Percentiles rank a stretch among this genome's conserved stretches.
phyloP scores from a whole-genome alignment of 2,329 filamentous ascomycete genomes.

The Cordyceps farinosa region DNA sequence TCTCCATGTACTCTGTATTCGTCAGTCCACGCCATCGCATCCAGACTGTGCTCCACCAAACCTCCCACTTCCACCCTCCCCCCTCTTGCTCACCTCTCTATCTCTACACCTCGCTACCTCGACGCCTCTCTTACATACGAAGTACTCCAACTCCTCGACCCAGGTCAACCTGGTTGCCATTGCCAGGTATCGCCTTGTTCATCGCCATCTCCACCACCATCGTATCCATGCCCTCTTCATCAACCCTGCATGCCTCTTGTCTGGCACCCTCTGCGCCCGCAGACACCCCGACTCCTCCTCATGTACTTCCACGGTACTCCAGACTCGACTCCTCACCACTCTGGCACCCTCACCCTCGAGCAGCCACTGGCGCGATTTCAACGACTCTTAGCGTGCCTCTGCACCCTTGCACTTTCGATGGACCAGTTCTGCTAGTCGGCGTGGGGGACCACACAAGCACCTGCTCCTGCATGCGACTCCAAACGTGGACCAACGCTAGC shows the following conservation, averaged over 20 bases:
- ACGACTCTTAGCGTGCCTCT: background rate
- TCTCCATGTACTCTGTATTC: no score
- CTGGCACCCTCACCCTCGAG: background rate
- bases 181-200: constrained; percentile 1
- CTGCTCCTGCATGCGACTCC: background rate
- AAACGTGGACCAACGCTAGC: background rate
- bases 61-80: background rate
- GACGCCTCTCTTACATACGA: background rate
- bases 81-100: background rate
- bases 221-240: background rate
- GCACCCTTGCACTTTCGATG: constrained; percentile 1
- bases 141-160: background rate
- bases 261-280: background rate
- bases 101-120: background rate
- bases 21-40: no score
- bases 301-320: background rate
- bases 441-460: constrained; percentile 7
- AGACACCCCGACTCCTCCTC: background rate
- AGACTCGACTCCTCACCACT: background rate
- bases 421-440: background rate
- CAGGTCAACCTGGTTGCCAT: background rate
- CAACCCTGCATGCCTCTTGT: background rate
- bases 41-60: background rate
- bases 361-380: constrained; percentile 1
- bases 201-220: constrained; percentile 9